Evolutionary conservation across 768 basidiomycete genomes (phyloP).

Genomic region (Russula earlei): DNA sequence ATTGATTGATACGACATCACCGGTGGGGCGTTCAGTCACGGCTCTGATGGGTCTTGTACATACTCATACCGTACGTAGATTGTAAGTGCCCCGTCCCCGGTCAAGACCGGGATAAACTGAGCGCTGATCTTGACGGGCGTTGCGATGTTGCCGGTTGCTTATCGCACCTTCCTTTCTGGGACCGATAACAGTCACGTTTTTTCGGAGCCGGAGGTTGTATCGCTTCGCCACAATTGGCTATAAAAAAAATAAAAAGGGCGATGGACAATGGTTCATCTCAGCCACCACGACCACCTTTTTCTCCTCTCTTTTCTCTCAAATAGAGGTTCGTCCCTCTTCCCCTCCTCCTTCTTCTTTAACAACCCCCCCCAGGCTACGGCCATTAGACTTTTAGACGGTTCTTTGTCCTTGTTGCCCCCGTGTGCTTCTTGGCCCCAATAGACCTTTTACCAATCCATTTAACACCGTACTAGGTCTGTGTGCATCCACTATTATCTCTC

Average conservation of each 20-base stretch:
- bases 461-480: conserved; percentile 33
- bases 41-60: background rate
- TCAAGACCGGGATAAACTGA: too few species aligned
- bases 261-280: too few species aligned
- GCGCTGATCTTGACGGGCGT: too few species aligned
- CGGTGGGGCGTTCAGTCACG: background rate
- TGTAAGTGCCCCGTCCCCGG: too few species aligned
- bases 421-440: conserved; percentile 30
- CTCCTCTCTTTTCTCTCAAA: conserved; percentile 30
- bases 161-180: background rate
- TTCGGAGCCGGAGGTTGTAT: conserved; percentile 6
- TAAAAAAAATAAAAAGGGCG: too few species aligned
- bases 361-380: conserved; percentile 28
- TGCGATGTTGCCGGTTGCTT: background rate
- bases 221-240: background rate
- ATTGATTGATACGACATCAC: conserved; percentile 16
- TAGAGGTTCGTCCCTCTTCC: conserved; percentile 27
- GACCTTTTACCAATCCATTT: conserved; percentile 27
- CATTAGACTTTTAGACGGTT: conserved; percentile 54
- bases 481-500: conserved; percentile 20
- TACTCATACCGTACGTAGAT: background rate
- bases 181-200: background rate
- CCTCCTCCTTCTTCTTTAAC: background rate
- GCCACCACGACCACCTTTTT: conserved; percentile 20
- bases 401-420: conserved; percentile 51